These are phyloP conservation scores for Phytophthora cryptogea DNA, from an alignment of 352 stramenopile genomes.

Conservation along the genomic window DNA sequence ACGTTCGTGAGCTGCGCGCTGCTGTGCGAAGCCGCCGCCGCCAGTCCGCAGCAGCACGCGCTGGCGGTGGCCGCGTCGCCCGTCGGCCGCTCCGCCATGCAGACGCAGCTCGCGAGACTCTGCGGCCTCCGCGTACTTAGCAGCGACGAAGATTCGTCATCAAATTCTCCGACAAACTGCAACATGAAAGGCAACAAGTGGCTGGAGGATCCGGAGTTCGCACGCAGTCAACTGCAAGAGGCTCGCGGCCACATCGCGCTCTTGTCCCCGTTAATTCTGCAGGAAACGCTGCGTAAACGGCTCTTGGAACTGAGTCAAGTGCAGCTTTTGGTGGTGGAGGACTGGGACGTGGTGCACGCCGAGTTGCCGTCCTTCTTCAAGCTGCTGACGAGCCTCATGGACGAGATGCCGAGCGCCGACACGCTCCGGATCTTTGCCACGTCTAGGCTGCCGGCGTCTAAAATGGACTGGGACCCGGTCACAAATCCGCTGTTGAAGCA, in stretches of 20 bases:
- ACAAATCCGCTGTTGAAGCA: constrained; percentile 65
- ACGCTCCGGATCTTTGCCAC: constrained; percentile 64
- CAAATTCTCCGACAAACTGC: background rate
- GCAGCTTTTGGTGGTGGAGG: constrained; percentile 62
- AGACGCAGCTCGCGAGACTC: constrained; percentile 47
- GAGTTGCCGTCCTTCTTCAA: constrained; percentile 69
- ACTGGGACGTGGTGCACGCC: constrained; percentile 65
- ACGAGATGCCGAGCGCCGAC: constrained; percentile 10
- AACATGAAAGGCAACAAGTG: constrained; percentile 17
- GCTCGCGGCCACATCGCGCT: constrained; percentile 41
- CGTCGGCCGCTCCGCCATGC: constrained; percentile 33
- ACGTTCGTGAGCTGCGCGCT: constrained; percentile 65
- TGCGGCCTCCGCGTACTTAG: constrained; percentile 47
- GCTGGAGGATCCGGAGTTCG: constrained; percentile 27
- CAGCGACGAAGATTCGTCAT: constrained; percentile 19
- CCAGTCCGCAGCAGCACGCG: constrained; percentile 20
- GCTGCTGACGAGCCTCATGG: constrained; percentile 21
- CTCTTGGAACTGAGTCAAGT: constrained; percentile 36
- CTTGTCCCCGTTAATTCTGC: constrained; percentile 53
- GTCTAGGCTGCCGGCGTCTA: constrained; percentile 50
- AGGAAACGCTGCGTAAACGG: constrained; percentile 41
- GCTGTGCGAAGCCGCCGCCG: constrained; percentile 43
- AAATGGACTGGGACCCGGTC: constrained; percentile 48
- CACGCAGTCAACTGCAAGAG: constrained; percentile 22
- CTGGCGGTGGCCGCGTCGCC: constrained; percentile 51